Conservation (phyloP, 1,284 basidiomycete genomes). For the Heimioporus retisporus region DNA sequence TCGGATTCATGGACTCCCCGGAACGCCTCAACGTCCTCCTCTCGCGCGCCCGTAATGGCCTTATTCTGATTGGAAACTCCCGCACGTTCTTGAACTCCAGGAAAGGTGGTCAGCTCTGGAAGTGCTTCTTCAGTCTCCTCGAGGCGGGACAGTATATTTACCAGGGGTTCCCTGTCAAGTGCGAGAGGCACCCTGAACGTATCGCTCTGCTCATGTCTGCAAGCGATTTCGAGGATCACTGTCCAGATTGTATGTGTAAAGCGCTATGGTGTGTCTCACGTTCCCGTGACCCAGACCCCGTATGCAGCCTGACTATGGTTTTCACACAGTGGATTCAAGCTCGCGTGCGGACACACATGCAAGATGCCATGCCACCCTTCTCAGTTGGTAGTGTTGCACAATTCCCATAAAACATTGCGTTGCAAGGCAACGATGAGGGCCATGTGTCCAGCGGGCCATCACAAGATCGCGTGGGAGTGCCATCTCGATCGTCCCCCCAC, state of each 20-base stretch:
- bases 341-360: slow-evolving; percentile 59
- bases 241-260: slow-evolving; percentile 70
- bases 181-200: slow-evolving; percentile 60
- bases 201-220: slow-evolving; percentile 48
- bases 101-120: slow-evolving; percentile 65
- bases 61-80: slow-evolving; percentile 73
- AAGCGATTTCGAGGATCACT: slow-evolving; percentile 60
- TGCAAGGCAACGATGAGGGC: slow-evolving; percentile 29
- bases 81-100: slow-evolving; percentile 63
- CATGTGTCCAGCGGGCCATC: slow-evolving; percentile 14
- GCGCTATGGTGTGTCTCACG: slow-evolving; percentile 58
- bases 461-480: slow-evolving; percentile 26
- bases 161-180: slow-evolving; percentile 65
- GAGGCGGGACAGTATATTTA: slow-evolving; percentile 57
- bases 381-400: background rate
- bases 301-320: background rate
- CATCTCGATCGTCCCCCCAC: slow-evolving; percentile 2
- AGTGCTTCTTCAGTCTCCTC: slow-evolving; percentile 56
- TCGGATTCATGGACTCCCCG: slow-evolving; percentile 74
- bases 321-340: slow-evolving; percentile 14
- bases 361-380: slow-evolving; percentile 61
- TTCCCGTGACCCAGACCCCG: background rate
- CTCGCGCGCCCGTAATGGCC: slow-evolving; percentile 67
- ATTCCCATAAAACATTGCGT: slow-evolving; percentile 47
- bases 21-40: slow-evolving; percentile 75